phyloP scores from a whole-genome alignment of 192 early-diverging fungal species.

The Lunasporangiospora selenospora region DNA sequence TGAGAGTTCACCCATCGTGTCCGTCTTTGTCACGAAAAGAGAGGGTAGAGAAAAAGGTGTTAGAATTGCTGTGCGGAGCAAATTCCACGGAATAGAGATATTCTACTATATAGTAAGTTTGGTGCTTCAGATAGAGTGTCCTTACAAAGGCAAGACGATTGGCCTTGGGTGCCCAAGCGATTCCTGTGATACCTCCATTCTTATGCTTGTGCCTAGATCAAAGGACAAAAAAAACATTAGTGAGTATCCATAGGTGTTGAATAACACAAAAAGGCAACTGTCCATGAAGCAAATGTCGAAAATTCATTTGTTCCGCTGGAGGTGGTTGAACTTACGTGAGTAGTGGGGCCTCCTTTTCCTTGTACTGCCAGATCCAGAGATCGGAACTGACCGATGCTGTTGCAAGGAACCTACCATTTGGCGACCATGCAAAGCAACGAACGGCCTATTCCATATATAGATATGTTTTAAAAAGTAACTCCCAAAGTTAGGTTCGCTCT shows the following conservation, averaged over 20 bases:
- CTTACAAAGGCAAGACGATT: slow-evolving; percentile 70
- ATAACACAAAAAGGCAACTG: not conserved
- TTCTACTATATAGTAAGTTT: no score
- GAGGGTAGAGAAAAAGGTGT: no score
- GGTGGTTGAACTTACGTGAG: slow-evolving; percentile 8
- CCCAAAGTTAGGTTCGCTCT: no score
- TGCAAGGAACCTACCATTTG: slow-evolving; percentile 68
- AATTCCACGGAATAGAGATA: no score
- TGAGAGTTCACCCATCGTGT: slow-evolving; percentile 59
- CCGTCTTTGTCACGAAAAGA: no score
- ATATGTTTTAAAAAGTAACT: not conserved
- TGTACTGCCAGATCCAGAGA: slow-evolving; percentile 72
- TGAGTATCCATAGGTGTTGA: not conserved
- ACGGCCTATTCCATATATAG: slow-evolving; percentile 30
- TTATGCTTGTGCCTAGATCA: slow-evolving; percentile 43
- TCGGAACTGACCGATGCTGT: slow-evolving; percentile 51
- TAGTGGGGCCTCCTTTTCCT: slow-evolving; percentile 52
- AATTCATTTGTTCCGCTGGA: no score
- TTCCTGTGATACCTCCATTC: slow-evolving; percentile 53
- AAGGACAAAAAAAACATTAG: not conserved
- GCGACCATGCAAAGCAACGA: slow-evolving; percentile 65
- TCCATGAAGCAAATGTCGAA: not conserved
- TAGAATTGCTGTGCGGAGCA: no score
- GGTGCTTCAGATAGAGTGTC: no score
- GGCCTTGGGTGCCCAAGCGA: slow-evolving; percentile 71